Conservation (phyloP, 2,329 filamentous ascomycete species). For the Colletotrichum abscissum region DNA sequence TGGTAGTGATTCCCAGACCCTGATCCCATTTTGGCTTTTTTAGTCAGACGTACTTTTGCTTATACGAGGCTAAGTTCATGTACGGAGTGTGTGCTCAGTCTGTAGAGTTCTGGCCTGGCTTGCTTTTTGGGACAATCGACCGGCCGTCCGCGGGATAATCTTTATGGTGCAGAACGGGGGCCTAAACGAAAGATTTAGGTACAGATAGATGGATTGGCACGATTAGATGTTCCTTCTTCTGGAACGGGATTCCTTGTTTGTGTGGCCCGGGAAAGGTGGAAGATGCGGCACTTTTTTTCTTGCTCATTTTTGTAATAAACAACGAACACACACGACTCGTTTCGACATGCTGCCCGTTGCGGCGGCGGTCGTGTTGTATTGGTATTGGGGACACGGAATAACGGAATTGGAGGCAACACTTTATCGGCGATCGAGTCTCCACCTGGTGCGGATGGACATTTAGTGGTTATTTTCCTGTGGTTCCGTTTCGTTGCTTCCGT, state of each 20-base stretch:
- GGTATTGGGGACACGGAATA: not conserved
- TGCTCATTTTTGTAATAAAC: not conserved
- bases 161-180: not conserved
- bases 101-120: not conserved
- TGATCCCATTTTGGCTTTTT: not conserved
- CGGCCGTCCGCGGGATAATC: not conserved
- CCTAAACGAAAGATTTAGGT: not conserved
- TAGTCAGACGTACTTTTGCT: not conserved
- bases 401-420: not conserved
- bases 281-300: not conserved
- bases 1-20: not conserved
- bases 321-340: not conserved
- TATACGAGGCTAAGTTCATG: not conserved
- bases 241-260: not conserved
- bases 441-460: not conserved
- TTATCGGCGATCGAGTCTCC: conserved; percentile 20
- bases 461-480: not conserved
- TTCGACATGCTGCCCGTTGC: not conserved
- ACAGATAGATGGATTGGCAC: not conserved
- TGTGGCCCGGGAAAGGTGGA: not conserved
- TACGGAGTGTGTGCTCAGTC: too few species aligned
- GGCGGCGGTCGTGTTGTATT: not conserved
- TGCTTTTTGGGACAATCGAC: not conserved
- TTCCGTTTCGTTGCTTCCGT: not conserved
- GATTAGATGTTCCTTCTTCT: not conserved